Evolutionary conservation across 306 rosid genomes (phyloP), one percentile per base, ranked within the genome.

Genomic region (Cucumis melo): DNA sequence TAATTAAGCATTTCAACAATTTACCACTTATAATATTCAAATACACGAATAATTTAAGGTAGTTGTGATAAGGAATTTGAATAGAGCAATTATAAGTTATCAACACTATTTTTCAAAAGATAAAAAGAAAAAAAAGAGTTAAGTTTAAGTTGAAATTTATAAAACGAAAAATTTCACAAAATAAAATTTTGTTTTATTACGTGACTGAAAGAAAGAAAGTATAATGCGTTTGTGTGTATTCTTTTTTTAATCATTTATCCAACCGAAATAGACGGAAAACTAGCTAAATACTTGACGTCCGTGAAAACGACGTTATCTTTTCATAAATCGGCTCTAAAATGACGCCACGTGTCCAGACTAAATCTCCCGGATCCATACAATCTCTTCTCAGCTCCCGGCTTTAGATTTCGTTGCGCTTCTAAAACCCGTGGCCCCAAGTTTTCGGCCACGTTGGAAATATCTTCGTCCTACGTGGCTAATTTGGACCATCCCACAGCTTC

Each of bases 321-420:
- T 10, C 32, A 29, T 16, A 51, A 50, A 51, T 32, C 62, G 27
- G 10, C 29, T 17, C 27, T 32, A 1, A 32, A 73, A 51, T 19
- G 16, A 0, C 59, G 79, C 79, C 89, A 86, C 84, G 88, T 86
- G 89, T 86, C 34, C 10, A 21, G 38, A 58, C 36, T 34, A 80
- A 82, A 85, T 87, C 88, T 81, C n/a, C 59, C 21, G 83, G 80
- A 85, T 87, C 65, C 81, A 46, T 73, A 41, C 46, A 39, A 71
- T 61, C 78, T 82, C 64, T 60, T 48, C 53, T 48, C 46, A 78
- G 79, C 85, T 77, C 77, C 42, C 63, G 42, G 84, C 91, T 88
- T 90, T 87, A 73, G 96, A 92, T 92, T 80, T 77, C 61, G 78
- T 83, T 91, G 92, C 81, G 79, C 79, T 83, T 86, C 82, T 41